Percentiles rank a stretch among this genome's conserved stretches.
Conservation (phyloP, 1,284 basidiomycete genomes). For the Cryptococcus floricola region DNA sequence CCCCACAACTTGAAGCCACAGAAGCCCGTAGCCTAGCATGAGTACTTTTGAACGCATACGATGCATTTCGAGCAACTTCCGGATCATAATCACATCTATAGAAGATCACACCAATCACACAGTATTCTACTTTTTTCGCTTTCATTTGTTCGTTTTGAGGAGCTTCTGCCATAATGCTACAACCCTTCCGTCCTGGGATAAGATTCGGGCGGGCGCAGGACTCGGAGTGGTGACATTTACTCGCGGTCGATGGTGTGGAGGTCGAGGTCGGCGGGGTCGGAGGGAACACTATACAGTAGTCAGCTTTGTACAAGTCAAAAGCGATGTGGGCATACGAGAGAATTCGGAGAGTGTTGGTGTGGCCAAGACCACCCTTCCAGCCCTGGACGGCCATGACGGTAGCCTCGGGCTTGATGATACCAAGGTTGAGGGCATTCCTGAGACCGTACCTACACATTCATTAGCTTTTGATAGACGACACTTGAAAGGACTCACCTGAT, state of each 20-base stretch:
- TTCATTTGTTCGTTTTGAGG: no score
- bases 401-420: conserved; percentile 83
- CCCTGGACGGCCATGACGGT: conserved; percentile 95
- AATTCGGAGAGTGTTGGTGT: conserved; percentile 56
- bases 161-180: no score
- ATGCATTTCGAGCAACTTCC: no score
- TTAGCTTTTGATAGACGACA: background rate
- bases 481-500: conserved; percentile 35
- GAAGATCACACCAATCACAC: no score
- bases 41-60: no score
- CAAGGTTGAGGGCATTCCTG: conserved; percentile 77
- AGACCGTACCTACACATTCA: conserved; percentile 76
- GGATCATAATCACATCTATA: no score
- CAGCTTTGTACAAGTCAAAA: background rate
- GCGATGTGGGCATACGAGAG: conserved; percentile 26
- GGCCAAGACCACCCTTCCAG: conserved; percentile 96
- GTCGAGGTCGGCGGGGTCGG: conserved; percentile 75
- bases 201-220: no score
- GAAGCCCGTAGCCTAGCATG: no score
- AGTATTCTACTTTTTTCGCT: no score
- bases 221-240: background rate
- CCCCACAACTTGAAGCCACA: no score
- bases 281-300: conserved; percentile 63
- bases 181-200: no score
- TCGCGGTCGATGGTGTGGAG: conserved; percentile 57